Evolutionary conservation across 345 rosid genomes (phyloP).

Genomic region (Eucalyptus camaldulensis): DNA sequence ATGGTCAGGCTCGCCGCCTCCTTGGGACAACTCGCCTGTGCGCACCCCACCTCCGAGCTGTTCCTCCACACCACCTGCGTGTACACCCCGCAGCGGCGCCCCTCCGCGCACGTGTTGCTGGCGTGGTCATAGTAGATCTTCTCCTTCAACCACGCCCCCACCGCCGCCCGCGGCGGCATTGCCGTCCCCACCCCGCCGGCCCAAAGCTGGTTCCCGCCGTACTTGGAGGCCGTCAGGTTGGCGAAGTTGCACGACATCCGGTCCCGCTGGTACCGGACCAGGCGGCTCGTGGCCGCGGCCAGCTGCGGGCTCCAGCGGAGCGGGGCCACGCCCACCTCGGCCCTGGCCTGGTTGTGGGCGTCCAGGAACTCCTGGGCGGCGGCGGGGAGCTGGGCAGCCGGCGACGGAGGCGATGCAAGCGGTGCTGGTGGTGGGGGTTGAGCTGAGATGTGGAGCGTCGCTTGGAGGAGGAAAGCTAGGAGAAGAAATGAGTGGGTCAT

Average conservation of each 20-base stretch:
- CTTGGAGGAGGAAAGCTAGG: slow-evolving; percentile 2
- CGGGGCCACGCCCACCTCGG: slow-evolving; percentile 49
- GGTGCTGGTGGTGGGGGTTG: background rate
- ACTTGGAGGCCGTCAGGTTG: slow-evolving; percentile 29
- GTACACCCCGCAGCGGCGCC: slow-evolving; percentile 62
- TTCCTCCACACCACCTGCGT: slow-evolving; percentile 81
- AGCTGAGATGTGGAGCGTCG: slow-evolving; percentile 6
- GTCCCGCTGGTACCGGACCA: slow-evolving; percentile 57
- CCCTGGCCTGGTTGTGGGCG: slow-evolving; percentile 68
- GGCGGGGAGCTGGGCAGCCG: background rate
- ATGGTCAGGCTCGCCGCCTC: slow-evolving; percentile 45
- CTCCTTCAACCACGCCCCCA: slow-evolving; percentile 65
- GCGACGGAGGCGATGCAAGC: background rate
- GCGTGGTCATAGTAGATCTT: slow-evolving; percentile 42
- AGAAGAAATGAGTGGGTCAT: slow-evolving; percentile 19
- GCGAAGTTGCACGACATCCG: slow-evolving; percentile 63
- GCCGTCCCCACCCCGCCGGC: slow-evolving; percentile 26
- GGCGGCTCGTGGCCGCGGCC: slow-evolving; percentile 28
- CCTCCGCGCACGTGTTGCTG: slow-evolving; percentile 35
- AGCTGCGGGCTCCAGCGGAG: slow-evolving; percentile 55
- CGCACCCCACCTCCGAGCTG: slow-evolving; percentile 61
- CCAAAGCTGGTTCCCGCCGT: slow-evolving; percentile 71
- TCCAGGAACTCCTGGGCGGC: slow-evolving; percentile 40
- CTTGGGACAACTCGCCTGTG: slow-evolving; percentile 42
- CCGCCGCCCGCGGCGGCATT: slow-evolving; percentile 41